Evolutionary conservation across 257 asterid species (phyloP), one percentile per base, ranked within the genome.

Genomic region (Solanum ahanhuiri): DNA sequence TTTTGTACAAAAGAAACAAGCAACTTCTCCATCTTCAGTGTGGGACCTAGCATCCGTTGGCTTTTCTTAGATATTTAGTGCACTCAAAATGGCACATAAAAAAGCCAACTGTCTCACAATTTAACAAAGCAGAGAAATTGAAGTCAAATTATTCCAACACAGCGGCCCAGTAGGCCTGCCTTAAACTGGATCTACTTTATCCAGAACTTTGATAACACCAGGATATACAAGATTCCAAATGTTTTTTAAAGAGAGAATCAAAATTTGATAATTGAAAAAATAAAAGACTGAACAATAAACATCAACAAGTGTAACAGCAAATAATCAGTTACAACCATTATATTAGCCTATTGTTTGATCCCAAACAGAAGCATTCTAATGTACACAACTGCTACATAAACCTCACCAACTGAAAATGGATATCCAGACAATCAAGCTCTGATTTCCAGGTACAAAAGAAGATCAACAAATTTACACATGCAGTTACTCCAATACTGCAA

Each of bases 401-500:
- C 35, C 83, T 67, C 63, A 64, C 88, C 72, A 64, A 60, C 79
- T 73, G 79, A 84, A 84, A 81, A 67, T 43, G 81, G 83, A 85
- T 20, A 77, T 43, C 83, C 83, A 77, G 72, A 85, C 71, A 57
- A 72, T 35, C 60, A 33, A 75, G 25, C 64, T 71, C 60, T 85
- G 87, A 33, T 64, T 81, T 83, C 84, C 82, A 75, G 39, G 45
- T 83, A 54, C 30, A 81, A 73, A 82, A 35, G 75, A 58, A 41
- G 30, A n/a, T 67, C 28, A 82, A 28, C 43, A 43, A 60, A 77
- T 43, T 43, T 41, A 17, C 9, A 17, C 83, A 14, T 41, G n/a
- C 64, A 41, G 83, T 84, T 86, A 96, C 88, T 94, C 98, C 88
- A 89, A 84, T 10, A 94, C 94, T 1, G 94, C 82, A 86, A 95